Conservation (phyloP, 2,329 filamentous ascomycete species). For the Sporothrix curviconia region DNA sequence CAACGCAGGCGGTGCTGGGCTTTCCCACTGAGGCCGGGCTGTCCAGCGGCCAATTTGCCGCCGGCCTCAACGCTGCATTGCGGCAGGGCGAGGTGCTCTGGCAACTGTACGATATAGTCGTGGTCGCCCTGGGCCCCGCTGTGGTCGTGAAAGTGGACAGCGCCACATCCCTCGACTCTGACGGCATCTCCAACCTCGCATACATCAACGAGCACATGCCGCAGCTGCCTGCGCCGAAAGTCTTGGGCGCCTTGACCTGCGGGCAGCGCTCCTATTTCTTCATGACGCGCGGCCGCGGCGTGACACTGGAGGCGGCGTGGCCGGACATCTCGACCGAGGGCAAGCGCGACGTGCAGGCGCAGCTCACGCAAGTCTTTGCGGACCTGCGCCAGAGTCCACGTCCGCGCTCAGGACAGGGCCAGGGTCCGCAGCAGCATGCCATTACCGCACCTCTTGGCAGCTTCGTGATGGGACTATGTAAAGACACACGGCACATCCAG, state of each 20-base stretch:
- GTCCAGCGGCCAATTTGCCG: no score
- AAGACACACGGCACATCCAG: conserved; percentile 4
- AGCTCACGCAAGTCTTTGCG: not conserved
- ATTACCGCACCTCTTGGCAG: conserved; percentile 1
- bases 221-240: not conserved
- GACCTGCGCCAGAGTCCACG: no score
- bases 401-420: no score
- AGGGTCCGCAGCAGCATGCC: not conserved
- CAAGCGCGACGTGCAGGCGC: conserved; percentile 2
- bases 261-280: not conserved
- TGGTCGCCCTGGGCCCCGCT: not conserved
- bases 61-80: not conserved
- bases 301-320: conserved; percentile 6
- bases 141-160: not conserved
- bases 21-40: no score
- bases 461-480: not conserved
- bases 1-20: no score
- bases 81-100: not conserved
- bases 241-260: not conserved
- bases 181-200: not conserved
- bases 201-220: conserved; percentile 1
- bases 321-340: not conserved
- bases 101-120: not conserved
- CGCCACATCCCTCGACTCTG: not conserved
- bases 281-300: not conserved